Base-by-base conservation (phyloP, 257 asterid species). In the Parsonsia alboflavescens region DNA sequence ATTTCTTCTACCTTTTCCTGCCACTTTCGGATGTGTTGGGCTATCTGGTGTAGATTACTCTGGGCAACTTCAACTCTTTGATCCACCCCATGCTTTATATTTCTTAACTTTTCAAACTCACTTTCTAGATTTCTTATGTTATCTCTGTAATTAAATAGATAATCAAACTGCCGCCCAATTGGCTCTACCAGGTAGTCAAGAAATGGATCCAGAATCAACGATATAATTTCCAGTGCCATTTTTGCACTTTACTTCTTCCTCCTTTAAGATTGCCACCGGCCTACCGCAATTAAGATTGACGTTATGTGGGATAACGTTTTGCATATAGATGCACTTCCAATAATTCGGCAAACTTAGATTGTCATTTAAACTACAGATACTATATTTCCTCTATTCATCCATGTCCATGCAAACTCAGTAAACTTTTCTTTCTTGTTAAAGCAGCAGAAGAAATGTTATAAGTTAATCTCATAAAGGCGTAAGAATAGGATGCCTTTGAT, bases 61-160 rank as follows among this genome's bases (percentile, higher is more conserved):
- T 36, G 39, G 19, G 53, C 73, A 19, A n/a, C 53, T 13, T 7
- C 16, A 16, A 66, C 28, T 36, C 67, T 66, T 65, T 66, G 73
- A 45, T 75, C 24, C 67, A 75, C 57, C 44, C 46, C 73, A 13
- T 67, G 24, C 57, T 61, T 65, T 28, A 65, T 75, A 13, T 50
- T 45, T 28, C 22, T 53, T 50, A 75, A 42, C 15, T 36, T 75
- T n/a, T 16, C 42, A 52, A 46, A 44, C 42, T 75, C 48, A 21
- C 2, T 50, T 21, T 42, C 28, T 12, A 74, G n/a, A 39, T 36
- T 50, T 12, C 5, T 19, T 63, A 74, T 49, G 62, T 74, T 74
- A 63, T 63, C 64, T 63, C 22, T 48, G 36, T 74, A 74, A 45
- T 7, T 0, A 49, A 48, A 30, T 16, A 74, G n/a, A 50, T 63